Evolutionary conservation across 73 alveolate species (phyloP).

Genomic region (Uronychia binucleata): DNA sequence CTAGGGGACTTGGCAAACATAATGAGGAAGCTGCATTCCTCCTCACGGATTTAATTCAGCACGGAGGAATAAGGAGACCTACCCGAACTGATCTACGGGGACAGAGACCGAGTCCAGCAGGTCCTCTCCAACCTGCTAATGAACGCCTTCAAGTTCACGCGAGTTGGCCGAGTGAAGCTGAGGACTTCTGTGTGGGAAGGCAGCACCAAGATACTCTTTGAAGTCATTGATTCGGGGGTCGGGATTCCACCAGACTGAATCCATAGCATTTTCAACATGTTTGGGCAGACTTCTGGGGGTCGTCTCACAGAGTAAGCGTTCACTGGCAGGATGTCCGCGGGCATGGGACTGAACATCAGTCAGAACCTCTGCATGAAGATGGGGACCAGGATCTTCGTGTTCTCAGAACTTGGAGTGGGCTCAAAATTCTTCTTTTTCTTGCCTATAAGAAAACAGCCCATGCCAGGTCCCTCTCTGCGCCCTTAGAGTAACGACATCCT

Average conservation of each 20-base stretch:
- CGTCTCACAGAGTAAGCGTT: background rate
- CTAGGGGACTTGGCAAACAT: background rate
- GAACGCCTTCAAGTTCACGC: constrained; percentile 3
- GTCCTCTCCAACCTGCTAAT: background rate
- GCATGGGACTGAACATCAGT: background rate
- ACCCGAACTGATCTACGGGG: background rate
- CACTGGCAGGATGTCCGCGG: background rate
- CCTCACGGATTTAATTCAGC: background rate
- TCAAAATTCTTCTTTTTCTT: background rate
- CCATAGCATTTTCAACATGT: background rate
- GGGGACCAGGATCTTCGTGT: background rate
- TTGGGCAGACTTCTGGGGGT: background rate
- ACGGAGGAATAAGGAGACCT: background rate
- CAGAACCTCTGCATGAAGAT: background rate
- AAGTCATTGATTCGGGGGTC: constrained; percentile 1
- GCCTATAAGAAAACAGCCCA: background rate
- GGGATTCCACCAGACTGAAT: background rate
- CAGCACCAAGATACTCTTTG: background rate
- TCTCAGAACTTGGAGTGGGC: background rate
- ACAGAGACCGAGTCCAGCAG: background rate
- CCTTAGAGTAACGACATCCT: background rate
- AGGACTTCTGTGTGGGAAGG: background rate
- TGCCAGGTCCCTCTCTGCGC: background rate
- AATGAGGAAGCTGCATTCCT: background rate
- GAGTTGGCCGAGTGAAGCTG: background rate